phyloP scores from a whole-genome alignment of 1,139 yeast genomes.

The Protomyces inundatus region DNA sequence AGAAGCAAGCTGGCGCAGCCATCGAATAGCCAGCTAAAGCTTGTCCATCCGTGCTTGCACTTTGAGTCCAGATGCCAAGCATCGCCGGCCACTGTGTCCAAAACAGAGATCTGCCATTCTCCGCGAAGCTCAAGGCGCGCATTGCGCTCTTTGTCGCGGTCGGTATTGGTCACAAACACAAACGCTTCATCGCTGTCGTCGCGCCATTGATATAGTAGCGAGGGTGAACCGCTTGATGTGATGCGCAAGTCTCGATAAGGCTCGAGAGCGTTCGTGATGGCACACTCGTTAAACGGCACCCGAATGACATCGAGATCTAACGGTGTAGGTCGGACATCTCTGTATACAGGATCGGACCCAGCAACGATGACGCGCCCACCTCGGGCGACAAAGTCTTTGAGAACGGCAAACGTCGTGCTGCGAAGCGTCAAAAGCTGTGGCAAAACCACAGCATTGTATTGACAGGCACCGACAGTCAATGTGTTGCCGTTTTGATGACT shows the following conservation, averaged over 20 bases:
- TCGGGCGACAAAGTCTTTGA: conserved; percentile 3
- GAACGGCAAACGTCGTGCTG: conserved; percentile 4
- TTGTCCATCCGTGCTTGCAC: background rate
- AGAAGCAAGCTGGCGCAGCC: conserved; percentile 15
- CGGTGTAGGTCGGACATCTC: conserved; percentile 2
- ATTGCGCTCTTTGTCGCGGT: background rate
- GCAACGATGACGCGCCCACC: conserved; percentile 20
- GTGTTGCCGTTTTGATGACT: background rate
- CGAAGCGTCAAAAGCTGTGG: conserved; percentile 18
- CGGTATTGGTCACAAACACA: conserved; percentile 13
- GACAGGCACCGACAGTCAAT: conserved; percentile 4
- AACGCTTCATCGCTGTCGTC: conserved; percentile 7
- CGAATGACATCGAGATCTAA: background rate
- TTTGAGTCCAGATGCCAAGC: background rate
- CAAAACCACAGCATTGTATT: conserved; percentile 9
- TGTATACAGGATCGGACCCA: conserved; percentile 7
- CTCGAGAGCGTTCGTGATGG: background rate
- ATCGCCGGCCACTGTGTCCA: conserved; percentile 11
- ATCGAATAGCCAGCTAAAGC: conserved; percentile 15
- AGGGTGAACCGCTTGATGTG: background rate
- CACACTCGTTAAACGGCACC: background rate
- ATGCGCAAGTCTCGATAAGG: conserved; percentile 8
- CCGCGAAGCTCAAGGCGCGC: background rate
- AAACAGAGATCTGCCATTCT: background rate
- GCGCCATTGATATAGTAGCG: conserved; percentile 18